Evolutionary conservation across 768 basidiomycete species (phyloP), one percentile per base, ranked within the genome.

Genomic region (Lactifluus piperatus): DNA sequence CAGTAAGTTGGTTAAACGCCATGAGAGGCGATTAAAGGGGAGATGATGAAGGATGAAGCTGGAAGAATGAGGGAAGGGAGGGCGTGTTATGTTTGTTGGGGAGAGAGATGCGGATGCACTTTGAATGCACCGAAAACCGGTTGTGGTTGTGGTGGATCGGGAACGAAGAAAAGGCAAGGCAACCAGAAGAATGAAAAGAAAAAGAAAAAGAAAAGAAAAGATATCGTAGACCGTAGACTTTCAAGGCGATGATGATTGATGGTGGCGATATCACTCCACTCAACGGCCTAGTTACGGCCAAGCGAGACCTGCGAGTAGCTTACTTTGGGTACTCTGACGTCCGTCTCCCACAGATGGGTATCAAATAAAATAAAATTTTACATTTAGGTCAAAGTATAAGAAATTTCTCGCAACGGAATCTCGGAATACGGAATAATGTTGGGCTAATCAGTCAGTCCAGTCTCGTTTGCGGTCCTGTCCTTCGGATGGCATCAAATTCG

Each of bases 1-100:
- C 68, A 44, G 79, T 70, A 58, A 79, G 73, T 50, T 77, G 76
- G 63, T 77, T 76, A 69, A 73, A 81, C 50, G 79, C 74, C 79
- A 81, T 80, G 26, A 58, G 47, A 54, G 59, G 57, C 48, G 46
- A 32, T 45, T 7, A 48, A 37, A 26, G 13, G 24, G 22, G 16
- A 13, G 36, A 32, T 41, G 24, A 27, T 16, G 43, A 50, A 27
- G 16, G 39, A 24, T 39, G 37, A 24, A 47, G 10, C 26, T 29
- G n/a, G 58, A 48, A 30, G 22, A 8, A 52, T 37, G 45, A 48
- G 14, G 39, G 20, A 43, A 18, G 45, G 20, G 48, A 22, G 22
- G 26, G 46, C 37, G 32, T 29, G 57, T 39, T 30, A 11, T 20
- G 27, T 36, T 44, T 57, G 18, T 45, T 46, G 36, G 46, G 50